Evolutionary conservation across 2,329 filamentous ascomycete genomes (phyloP), one percentile per base, ranked within the genome.

Genomic region (Cladosporium sp.): DNA sequence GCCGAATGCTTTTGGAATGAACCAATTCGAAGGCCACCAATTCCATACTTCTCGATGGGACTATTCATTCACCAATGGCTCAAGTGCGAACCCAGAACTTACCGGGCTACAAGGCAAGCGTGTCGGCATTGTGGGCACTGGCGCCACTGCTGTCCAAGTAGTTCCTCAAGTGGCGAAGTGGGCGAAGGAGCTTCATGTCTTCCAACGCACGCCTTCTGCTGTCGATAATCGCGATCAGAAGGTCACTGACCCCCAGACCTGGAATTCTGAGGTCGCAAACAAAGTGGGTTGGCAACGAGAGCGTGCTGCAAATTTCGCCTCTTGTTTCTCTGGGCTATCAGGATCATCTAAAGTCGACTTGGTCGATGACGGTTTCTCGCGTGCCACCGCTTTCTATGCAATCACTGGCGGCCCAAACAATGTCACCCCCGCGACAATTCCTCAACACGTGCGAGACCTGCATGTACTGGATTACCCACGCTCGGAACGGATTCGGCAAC

Each of bases 101-200:
- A n/a, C n/a, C n/a, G 58, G 71, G 87, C 30, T 71, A 95, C 1
- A 88, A 20, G 86, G 85, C 1, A 95, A 93, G 70, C 86, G 81
- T 8, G 79, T 95, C 18, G 76, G 85, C 43, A 79, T 93, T 43
- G 82, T 93, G 51, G 88, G 88, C 4, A 87, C 88, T 7, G 88
- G 88, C 1, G 88, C 89, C 11, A 88, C 84, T 48, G 88, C 88
- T 2, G 84, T 93, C 3, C 88, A 95, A 65, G 88, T 87, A 0
- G 61, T 75, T 1, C 73, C 72, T 7, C 54, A 68, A 12, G 52
- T 75, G 2, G 70, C 69, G 1, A 64, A 64, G 37, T 70, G 60
- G 52, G 61, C 64, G 1, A 65, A 68, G 36, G 54, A 68, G n/a
- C 51, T 75, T 7, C 63, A 63, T 39, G 67, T 75, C 1, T 70